Conservation (phyloP, 75 land plant genomes). For the Pinus tabuliformis region DNA sequence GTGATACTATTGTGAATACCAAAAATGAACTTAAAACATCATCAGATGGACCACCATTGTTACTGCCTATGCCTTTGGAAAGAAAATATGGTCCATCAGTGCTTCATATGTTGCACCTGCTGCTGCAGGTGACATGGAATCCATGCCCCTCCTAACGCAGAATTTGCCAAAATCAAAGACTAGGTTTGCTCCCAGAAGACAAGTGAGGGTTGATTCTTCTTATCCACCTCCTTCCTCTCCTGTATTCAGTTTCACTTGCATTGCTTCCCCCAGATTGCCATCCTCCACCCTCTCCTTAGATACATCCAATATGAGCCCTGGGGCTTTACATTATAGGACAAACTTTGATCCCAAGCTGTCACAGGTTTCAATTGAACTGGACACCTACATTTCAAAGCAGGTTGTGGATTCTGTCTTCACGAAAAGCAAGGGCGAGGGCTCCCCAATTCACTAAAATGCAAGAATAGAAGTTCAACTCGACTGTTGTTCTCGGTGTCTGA, state of each 20-base stretch:
- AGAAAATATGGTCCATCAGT: slow-evolving; percentile 32
- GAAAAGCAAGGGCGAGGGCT: slow-evolving; percentile 34
- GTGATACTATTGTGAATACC: not conserved
- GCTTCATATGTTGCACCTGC: slow-evolving; percentile 2
- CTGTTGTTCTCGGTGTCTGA: no score
- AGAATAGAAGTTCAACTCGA: no score
- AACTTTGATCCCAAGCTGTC: slow-evolving; percentile 64
- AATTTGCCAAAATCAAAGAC: not conserved
- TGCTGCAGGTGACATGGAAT: slow-evolving; percentile 8
- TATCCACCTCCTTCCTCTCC: not conserved
- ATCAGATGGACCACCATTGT: not conserved
- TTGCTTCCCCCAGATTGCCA: slow-evolving; percentile 6
- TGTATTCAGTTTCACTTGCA: not conserved
- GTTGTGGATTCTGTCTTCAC: slow-evolving; percentile 50
- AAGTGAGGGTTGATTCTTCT: not conserved
- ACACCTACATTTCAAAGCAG: slow-evolving; percentile 64
- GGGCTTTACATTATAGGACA: slow-evolving; percentile 27
- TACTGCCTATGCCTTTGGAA: slow-evolving; percentile 60
- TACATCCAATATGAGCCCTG: slow-evolving; percentile 3
- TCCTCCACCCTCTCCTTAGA: not conserved
- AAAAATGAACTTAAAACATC: slow-evolving; percentile 1
- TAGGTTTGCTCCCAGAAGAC: not conserved
- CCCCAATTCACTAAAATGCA: slow-evolving; percentile 21
- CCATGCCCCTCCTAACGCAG: slow-evolving; percentile 8
- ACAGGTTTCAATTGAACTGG: slow-evolving; percentile 64